Evolutionary conservation across 306 rosid genomes (phyloP), one percentile per base, ranked within the genome.

Genomic region (Rosa multiflora): DNA sequence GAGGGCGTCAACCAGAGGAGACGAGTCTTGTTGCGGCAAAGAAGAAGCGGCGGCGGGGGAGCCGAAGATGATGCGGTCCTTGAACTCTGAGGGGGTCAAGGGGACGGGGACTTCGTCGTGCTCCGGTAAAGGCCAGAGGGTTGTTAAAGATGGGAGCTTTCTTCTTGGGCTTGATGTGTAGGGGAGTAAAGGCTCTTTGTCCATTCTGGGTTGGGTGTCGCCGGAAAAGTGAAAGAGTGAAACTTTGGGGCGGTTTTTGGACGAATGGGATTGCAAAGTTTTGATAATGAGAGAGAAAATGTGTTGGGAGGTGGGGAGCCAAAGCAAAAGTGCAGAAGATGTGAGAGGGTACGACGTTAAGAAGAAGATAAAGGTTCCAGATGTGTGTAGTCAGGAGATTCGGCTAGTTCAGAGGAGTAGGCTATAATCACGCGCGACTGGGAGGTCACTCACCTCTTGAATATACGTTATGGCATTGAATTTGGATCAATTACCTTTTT

Each of bases 11-110:
- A 91, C 79, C 4, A 88, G n/a, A 10, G 97, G 88, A 13, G 91
- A 75, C 35, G 88, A 26, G 10, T 94, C 93, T 0, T 52, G 69
- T 32, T 0, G 37, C 0, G 91, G 86, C 11, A 91, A 87, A 78
- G 90, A 29, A 15, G 67, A 51, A 5, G 56, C 20, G n/a, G 63
- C 7, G 37, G 88, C 52, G 70, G 91, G 39, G 69, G 93, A 92
- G 10, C 97, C 97, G 56, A 92, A 95, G 52, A 95, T 95, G 70
- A 95, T 83, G 4, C 90, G 92, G 74, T 95, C 99, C 67, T 95
- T 95, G 81, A 91, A 76, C 86, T 83, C 90, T 10, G 82, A 80
- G 14, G 97, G 93, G 56, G 90, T 88, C 43, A 92, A 20, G 42
- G 94, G 93, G 14, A 85, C 66, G 44, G 79, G 47, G 13, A 90